A percentile compares a stretch with the other conserved stretches of the same genome.
Evolutionary conservation across 768 basidiomycete species (phyloP).

Genomic region (Trametes cinnabarina): DNA sequence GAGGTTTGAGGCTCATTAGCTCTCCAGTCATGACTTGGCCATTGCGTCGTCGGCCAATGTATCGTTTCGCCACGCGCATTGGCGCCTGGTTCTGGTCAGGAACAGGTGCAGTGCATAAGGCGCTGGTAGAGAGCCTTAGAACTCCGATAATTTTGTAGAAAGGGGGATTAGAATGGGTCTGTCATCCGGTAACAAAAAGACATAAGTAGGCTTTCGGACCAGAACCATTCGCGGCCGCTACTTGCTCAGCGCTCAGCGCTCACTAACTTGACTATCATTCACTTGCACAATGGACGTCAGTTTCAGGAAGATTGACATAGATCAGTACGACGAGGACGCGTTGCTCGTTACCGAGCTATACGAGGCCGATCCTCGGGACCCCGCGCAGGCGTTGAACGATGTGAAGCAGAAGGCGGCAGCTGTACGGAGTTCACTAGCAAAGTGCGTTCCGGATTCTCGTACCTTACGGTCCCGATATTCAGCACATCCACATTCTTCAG

Average conservation of each 20-base stretch:
- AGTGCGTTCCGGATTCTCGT: conserved; percentile 45
- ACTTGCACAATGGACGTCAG: conserved; percentile 42
- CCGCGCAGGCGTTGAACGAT: conserved; percentile 69
- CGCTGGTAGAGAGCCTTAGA: no score
- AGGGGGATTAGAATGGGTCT: no score
- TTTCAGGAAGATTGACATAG: conserved; percentile 94
- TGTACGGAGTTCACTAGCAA: conserved; percentile 72
- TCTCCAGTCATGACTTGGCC: no score
- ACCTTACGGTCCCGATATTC: neutral
- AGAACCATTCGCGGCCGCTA: neutral
- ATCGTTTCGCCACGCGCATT: no score
- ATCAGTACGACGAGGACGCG: conserved; percentile 88
- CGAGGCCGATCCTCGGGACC: conserved; percentile 79
- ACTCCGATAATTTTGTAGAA: no score
- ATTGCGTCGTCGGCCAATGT: no score
- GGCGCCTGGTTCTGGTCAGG: no score
- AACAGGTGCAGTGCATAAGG: no score
- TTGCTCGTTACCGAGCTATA: conserved; percentile 83
- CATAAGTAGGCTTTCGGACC: no score
- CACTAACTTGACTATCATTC: neutral
- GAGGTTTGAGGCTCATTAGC: no score
- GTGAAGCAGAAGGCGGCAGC: conserved; percentile 70
- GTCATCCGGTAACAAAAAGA: no score
- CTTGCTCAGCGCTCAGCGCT: no score
- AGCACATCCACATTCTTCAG: conserved; percentile 37